phyloP scores from a whole-genome alignment of 2,329 filamentous ascomycete species.

The Penicillium nordicum region DNA sequence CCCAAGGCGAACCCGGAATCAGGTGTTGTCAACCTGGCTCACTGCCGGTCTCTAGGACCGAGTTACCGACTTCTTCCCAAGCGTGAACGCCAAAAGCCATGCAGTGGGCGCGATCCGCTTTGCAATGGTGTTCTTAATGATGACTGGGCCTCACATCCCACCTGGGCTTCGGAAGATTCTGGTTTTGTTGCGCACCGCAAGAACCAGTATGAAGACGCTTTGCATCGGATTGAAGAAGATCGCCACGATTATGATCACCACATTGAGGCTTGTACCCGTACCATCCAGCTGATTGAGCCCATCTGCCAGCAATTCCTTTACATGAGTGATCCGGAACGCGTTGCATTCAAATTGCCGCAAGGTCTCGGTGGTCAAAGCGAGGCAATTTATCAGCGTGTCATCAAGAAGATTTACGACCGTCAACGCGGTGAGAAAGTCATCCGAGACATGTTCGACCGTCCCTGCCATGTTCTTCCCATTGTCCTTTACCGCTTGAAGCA shows the following conservation, averaged over 20 bases:
- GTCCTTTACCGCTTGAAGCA: conserved; percentile 87
- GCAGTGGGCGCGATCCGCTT: conserved; percentile 90
- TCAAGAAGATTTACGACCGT: conserved; percentile 93
- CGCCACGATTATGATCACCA: conserved; percentile 98
- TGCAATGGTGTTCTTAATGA: conserved; percentile 93
- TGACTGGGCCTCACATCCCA: conserved; percentile 97
- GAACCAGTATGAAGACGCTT: conserved; percentile 88
- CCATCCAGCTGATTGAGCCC: conserved; percentile 92
- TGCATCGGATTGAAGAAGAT: conserved; percentile 96
- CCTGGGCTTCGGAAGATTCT: conserved; percentile 96
- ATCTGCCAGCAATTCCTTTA: conserved; percentile 86
- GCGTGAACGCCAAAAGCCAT: conserved; percentile 83
- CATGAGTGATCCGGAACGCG: conserved; percentile 69
- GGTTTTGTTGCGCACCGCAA: conserved; percentile 97
- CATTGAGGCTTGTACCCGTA: conserved; percentile 91
- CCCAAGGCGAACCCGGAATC: conserved; percentile 69
- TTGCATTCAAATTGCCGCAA: conserved; percentile 72
- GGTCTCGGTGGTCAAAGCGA: conserved; percentile 90
- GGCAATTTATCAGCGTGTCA: conserved; percentile 92
- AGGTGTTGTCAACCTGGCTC: conserved; percentile 85
- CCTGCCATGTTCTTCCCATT: conserved; percentile 83
- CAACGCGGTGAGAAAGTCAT: conserved; percentile 83
- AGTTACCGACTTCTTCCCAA: conserved; percentile 92
- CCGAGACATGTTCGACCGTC: conserved; percentile 77
- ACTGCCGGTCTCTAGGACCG: conserved; percentile 91